phyloP scores from a whole-genome alignment of 225 moss, liverwort and hornwort genomes.

The Rhytidiadelphus loreus region DNA sequence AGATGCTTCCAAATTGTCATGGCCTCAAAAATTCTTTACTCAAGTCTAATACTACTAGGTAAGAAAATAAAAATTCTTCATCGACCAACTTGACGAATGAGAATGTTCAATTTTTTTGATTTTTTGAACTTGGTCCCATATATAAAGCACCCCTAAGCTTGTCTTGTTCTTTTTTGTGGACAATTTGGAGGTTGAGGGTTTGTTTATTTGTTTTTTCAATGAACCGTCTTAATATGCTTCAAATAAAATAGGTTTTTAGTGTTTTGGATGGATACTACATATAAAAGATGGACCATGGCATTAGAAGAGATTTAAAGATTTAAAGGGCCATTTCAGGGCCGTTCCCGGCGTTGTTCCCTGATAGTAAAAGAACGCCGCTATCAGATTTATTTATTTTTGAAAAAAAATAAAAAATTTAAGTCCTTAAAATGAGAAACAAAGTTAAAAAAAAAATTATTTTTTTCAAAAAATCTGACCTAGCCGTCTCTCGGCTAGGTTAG shows the following conservation, averaged over 20 bases:
- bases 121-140: not conserved
- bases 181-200: not conserved
- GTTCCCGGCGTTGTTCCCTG: no score
- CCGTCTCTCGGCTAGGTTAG: no score
- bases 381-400: no score
- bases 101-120: no score
- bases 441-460: no score
- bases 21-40: not conserved
- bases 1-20: not conserved
- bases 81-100: rapidly evolving
- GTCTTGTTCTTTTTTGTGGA: not conserved
- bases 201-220: not conserved
- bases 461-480: no score
- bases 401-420: no score
- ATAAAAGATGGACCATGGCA: not conserved
- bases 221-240: not conserved
- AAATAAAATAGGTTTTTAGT: not conserved
- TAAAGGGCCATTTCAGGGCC: no score
- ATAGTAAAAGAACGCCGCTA: no score
- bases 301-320: no score
- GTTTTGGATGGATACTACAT: not conserved
- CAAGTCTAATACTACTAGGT: not conserved
- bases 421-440: no score
- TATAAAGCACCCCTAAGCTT: not conserved
- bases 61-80: not conserved